Evolutionary conservation across 371 early-diverging fungal genomes (phyloP).

Genomic region (Mucor piriformis): DNA sequence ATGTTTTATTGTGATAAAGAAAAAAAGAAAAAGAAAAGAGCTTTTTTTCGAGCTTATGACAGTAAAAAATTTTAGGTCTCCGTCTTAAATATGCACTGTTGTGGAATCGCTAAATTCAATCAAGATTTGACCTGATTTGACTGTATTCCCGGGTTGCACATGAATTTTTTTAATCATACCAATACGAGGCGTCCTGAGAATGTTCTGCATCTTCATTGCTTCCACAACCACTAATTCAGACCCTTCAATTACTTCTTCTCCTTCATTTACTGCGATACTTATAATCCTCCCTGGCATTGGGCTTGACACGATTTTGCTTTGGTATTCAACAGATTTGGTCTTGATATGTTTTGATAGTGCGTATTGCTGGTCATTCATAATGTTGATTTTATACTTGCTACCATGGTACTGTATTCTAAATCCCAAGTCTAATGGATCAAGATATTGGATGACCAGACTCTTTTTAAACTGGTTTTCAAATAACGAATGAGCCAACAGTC

Average conservation of each 20-base stretch:
- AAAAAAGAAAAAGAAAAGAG: conserved; percentile 11
- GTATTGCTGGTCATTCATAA: conserved; percentile 67
- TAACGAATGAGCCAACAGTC: conserved; percentile 68
- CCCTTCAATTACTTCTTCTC: conserved; percentile 84
- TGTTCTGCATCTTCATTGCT: conserved; percentile 99
- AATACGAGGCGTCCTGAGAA: conserved; percentile 77
- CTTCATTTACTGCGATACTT: conserved; percentile 80
- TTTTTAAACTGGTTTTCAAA: conserved; percentile 39
- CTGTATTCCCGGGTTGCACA: conserved; percentile 75
- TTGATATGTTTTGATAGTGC: conserved; percentile 74
- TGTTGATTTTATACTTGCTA: conserved; percentile 79
- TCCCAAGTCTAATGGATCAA: conserved; percentile 75
- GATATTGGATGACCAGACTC: conserved; percentile 73
- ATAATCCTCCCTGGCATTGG: conserved; percentile 96
- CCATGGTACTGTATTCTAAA: conserved; percentile 84
- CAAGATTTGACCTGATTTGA: conserved; percentile 86
- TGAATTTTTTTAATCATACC: conserved; percentile 83
- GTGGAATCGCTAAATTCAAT: conserved; percentile 73
- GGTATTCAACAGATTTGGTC: conserved; percentile 71
- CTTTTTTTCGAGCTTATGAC: neutral
- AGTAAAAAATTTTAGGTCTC: conserved; percentile 1
- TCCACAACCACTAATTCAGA: conserved; percentile 89
- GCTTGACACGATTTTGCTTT: conserved; percentile 73
- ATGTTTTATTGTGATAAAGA: conserved; percentile 48
- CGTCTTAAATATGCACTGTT: neutral